phyloP scores from a whole-genome alignment of 163 green algal genomes.

The Scenedesmus sp. region DNA sequence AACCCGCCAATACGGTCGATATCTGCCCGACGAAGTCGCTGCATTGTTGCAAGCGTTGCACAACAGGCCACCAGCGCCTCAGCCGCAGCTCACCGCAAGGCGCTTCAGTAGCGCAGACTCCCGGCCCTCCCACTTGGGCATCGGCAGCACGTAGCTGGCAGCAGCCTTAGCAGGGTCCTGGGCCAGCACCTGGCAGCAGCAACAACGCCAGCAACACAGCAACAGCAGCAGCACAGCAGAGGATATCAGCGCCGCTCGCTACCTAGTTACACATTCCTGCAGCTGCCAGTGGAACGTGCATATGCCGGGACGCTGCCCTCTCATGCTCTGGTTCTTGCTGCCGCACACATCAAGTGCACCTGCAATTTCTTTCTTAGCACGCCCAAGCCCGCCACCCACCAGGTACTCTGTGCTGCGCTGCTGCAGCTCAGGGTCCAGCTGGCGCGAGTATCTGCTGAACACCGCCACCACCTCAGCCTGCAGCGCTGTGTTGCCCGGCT shows the following conservation, averaged over 20 bases:
- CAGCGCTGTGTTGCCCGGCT: constrained; percentile 73
- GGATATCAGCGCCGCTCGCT: no score
- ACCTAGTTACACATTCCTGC: no score
- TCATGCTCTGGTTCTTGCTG: background rate
- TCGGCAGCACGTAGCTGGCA: constrained; percentile 71
- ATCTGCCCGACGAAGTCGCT: background rate
- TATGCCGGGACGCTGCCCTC: no score
- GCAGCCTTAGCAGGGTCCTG: constrained; percentile 62
- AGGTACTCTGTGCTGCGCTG: constrained; percentile 71
- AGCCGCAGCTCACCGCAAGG: constrained; percentile 66
- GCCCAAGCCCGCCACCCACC: background rate
- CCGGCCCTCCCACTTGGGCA: constrained; percentile 93
- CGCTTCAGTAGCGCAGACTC: constrained; percentile 87
- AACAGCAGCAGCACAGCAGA: background rate
- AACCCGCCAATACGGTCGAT: background rate
- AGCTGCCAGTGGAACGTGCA: no score
- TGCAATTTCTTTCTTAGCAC: background rate
- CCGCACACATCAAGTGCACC: background rate
- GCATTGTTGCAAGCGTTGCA: background rate
- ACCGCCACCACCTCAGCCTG: constrained; percentile 68
- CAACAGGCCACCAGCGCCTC: background rate
- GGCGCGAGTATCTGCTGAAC: constrained; percentile 74
- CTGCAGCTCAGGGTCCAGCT: constrained; percentile 93
- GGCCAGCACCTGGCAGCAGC: constrained; percentile 76
- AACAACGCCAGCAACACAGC: background rate